Percentiles rank a stretch among this genome's conserved stretches.
phyloP scores from a whole-genome alignment of 75 land plant genomes.

The Pinus tabuliformis region DNA sequence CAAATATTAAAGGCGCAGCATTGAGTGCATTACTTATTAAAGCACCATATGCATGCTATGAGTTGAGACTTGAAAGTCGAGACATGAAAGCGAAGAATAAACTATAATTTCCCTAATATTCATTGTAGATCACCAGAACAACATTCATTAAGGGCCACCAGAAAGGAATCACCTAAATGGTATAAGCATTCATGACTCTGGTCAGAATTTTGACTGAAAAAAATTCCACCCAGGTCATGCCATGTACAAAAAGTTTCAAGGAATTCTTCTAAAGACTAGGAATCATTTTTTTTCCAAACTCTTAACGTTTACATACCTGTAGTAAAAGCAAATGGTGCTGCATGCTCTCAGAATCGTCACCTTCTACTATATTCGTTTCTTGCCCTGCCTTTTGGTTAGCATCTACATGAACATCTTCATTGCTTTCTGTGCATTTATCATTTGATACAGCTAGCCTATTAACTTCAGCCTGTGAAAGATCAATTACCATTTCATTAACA shows the following conservation, averaged over 20 bases:
- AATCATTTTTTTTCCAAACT: background rate
- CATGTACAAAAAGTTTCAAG: background rate
- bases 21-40: background rate
- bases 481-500: background rate
- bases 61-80: background rate
- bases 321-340: conserved; percentile 58
- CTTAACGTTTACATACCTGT: conserved; percentile 27
- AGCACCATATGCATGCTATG: background rate
- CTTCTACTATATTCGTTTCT: conserved; percentile 10
- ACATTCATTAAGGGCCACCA: background rate
- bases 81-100: background rate
- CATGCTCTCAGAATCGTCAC: conserved; percentile 10
- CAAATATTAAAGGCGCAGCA: background rate
- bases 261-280: background rate
- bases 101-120: background rate
- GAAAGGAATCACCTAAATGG: background rate
- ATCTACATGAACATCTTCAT: conserved; percentile 10
- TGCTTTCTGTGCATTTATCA: conserved; percentile 10
- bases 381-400: conserved; percentile 6
- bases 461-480: conserved; percentile 61
- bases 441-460: conserved; percentile 41
- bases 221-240: background rate
- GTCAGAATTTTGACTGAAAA: background rate
- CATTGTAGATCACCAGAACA: background rate
- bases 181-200: background rate